These are phyloP conservation scores for Cryptosporidium sp. DNA, from an alignment of 169 alveolate genomes.

Conservation along the genomic window DNA sequence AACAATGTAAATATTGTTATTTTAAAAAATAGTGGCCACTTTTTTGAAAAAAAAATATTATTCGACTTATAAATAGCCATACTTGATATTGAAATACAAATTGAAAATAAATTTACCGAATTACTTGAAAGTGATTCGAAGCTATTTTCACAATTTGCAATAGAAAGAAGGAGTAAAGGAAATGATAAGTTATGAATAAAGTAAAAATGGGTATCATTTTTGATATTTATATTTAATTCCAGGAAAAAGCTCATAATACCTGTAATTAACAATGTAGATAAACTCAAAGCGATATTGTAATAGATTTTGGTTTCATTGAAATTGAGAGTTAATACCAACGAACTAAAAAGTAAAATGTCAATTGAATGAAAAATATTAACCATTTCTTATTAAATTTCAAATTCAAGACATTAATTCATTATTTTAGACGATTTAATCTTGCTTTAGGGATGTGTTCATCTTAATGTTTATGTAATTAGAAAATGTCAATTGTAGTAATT, in stretches of 20 bases:
- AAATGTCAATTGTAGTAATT: background rate
- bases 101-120: slow-evolving; percentile 21
- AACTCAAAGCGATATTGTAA: background rate
- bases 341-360: slow-evolving; percentile 10
- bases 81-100: slow-evolving; percentile 38
- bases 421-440: background rate
- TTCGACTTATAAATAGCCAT: background rate
- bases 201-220: slow-evolving; percentile 11
- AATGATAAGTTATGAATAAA: slow-evolving; percentile 44
- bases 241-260: slow-evolving; percentile 1
- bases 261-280: background rate
- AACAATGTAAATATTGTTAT: background rate
- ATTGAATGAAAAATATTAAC: slow-evolving; percentile 8
- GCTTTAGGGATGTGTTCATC: background rate
- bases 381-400: background rate
- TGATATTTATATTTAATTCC: background rate
- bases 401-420: background rate
- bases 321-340: background rate
- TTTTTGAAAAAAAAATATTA: background rate
- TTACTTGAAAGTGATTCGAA: background rate
- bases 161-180: slow-evolving; percentile 49
- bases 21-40: background rate
- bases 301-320: background rate
- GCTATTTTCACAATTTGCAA: background rate
- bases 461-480: background rate